Evolutionary conservation across 2,329 filamentous ascomycete genomes (phyloP).

Genomic region (Penicillium sp.): DNA sequence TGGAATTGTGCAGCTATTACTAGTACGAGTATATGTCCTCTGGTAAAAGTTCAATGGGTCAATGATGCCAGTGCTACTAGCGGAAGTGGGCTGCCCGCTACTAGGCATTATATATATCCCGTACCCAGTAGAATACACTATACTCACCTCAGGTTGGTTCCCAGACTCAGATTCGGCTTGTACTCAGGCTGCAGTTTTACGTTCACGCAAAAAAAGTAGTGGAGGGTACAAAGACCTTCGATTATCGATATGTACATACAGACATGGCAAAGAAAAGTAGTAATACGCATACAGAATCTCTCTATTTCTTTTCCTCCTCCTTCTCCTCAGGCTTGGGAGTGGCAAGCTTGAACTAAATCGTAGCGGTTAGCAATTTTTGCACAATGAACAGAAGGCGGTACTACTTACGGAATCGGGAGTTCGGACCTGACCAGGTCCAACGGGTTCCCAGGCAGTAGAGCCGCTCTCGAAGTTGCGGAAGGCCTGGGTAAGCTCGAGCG

Average conservation of each 20-base stretch:
- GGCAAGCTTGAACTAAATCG: slow-evolving; percentile 79
- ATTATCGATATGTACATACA: slow-evolving; percentile 45
- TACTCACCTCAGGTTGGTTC: too few relatives aligned
- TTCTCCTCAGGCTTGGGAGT: slow-evolving; percentile 94
- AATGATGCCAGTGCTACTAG: too few relatives aligned
- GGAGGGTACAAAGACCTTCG: slow-evolving; percentile 21
- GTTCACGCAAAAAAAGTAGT: neutral
- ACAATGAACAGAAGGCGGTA: neutral
- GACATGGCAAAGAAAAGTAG: slow-evolving; percentile 36
- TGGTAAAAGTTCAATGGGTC: too few relatives aligned
- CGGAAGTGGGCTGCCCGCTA: too few relatives aligned
- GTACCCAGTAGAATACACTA: too few relatives aligned
- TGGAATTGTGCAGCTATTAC: too few relatives aligned
- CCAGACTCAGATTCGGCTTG: too few relatives aligned
- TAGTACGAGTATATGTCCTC: too few relatives aligned
- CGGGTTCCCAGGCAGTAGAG: slow-evolving; percentile 71
- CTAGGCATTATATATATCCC: too few relatives aligned
- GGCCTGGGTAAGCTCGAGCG: slow-evolving; percentile 94
- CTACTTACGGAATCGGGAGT: slow-evolving; percentile 70
- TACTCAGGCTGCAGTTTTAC: too few relatives aligned
- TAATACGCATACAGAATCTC: slow-evolving; percentile 41
- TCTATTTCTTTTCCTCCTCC: slow-evolving; percentile 89
- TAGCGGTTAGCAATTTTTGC: slow-evolving; percentile 10
- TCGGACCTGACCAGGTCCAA: slow-evolving; percentile 72
- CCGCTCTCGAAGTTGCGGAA: slow-evolving; percentile 98